A percentile compares a stretch with the other conserved stretches of the same genome.
Conservation (phyloP, 345 rosid species). For the Ceriops tagal region DNA sequence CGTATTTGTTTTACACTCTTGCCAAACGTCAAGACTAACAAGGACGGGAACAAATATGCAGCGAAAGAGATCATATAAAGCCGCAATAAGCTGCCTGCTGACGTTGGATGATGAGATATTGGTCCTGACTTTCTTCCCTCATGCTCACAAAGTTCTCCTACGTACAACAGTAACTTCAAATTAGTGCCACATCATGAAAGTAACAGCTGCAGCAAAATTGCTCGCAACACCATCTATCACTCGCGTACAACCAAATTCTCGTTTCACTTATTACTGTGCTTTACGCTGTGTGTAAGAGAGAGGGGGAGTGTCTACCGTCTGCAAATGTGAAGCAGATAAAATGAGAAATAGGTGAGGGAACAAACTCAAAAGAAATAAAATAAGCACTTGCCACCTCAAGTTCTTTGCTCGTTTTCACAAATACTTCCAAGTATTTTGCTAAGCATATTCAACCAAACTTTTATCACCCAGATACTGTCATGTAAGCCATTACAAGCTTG, state of each 20-base stretch:
- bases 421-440: no score
- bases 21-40: conserved; percentile 3
- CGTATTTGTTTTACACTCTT: no score
- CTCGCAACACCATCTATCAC: neutral
- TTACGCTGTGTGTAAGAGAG: neutral
- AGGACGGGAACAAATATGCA: no score
- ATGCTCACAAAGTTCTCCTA: conserved; percentile 85
- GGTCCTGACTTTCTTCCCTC: conserved; percentile 89
- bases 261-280: neutral
- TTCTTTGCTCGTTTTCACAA: no score
- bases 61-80: no score
- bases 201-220: neutral
- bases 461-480: neutral
- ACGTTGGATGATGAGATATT: conserved; percentile 40
- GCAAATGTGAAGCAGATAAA: conserved; percentile 83
- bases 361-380: neutral
- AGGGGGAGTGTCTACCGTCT: conserved; percentile 47
- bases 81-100: no score
- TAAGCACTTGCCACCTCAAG: neutral
- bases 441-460: no score
- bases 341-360: conserved; percentile 28
- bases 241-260: neutral
- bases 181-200: neutral
- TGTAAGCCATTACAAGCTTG: neutral
- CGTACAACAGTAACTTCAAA: conserved; percentile 1